Percentiles rank a stretch among this genome's conserved stretches.
Evolutionary conservation across 345 rosid genomes (phyloP).

Genomic region (Corymbia maculata): DNA sequence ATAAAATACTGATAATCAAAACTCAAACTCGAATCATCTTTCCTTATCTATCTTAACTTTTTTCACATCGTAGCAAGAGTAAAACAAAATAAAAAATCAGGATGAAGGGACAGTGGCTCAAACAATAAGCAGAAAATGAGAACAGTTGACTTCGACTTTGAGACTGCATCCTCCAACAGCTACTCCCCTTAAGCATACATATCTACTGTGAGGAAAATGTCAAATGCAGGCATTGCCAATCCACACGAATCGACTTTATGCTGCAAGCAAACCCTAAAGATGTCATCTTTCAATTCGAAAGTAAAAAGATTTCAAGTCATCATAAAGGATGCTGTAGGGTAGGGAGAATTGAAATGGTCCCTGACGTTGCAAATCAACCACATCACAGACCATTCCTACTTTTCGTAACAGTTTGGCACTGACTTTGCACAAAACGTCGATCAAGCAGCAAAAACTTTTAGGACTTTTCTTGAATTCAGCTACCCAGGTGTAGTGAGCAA

Average conservation of each 20-base stretch:
- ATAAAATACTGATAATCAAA: not conserved
- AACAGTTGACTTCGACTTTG: not conserved
- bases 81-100: not conserved
- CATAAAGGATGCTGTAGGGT: not conserved
- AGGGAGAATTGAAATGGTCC: not conserved
- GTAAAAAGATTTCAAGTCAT: not conserved
- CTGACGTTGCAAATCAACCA: not conserved
- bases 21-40: not conserved
- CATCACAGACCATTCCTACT: not conserved
- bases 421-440: not conserved
- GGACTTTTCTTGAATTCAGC: not conserved
- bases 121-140: not conserved
- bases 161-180: not conserved
- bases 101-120: not conserved
- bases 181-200: not conserved
- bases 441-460: not conserved
- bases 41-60: not conserved
- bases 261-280: not conserved
- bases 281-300: not conserved
- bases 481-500: not conserved
- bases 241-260: not conserved
- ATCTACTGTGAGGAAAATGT: not conserved
- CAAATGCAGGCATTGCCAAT: not conserved
- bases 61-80: not conserved
- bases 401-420: not conserved